A percentile compares a stretch with the other conserved stretches of the same genome.
Conservation (phyloP, 2,329 filamentous ascomycete species). For the Ophiosphaerella korrae region DNA sequence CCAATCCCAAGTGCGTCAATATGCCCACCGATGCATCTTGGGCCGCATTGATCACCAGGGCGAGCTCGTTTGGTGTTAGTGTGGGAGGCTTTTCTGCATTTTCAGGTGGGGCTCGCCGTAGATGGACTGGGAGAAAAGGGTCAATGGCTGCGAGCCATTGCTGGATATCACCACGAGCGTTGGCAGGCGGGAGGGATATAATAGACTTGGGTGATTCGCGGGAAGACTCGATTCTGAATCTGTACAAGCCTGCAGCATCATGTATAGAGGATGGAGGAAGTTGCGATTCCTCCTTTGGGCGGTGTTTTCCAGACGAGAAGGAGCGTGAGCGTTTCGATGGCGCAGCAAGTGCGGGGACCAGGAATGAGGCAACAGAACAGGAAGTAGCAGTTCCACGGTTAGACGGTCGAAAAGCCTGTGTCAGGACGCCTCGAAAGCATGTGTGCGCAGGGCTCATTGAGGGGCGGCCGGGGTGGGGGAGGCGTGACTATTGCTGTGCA, state of each 20-base stretch:
- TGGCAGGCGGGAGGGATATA: conserved; percentile 28
- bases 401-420: conserved; percentile 42
- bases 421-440: conserved; percentile 45
- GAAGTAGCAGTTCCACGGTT: conserved; percentile 21
- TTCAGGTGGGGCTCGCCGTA: conserved; percentile 25
- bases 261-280: background rate
- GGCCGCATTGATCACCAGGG: conserved; percentile 29
- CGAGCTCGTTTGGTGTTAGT: conserved; percentile 35
- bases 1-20: conserved; percentile 47
- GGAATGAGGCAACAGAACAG: conserved; percentile 39
- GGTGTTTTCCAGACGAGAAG: conserved; percentile 31
- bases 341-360: conserved; percentile 38
- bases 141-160: conserved; percentile 46
- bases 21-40: conserved; percentile 45
- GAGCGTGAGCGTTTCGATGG: conserved; percentile 30
- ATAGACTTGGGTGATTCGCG: conserved; percentile 9
- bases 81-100: conserved; percentile 14
- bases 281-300: conserved; percentile 10
- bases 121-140: conserved; percentile 41
- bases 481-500: conserved; percentile 17
- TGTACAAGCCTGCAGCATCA: background rate
- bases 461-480: conserved; percentile 17
- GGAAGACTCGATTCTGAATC: conserved; percentile 14
- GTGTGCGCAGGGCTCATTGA: conserved; percentile 47
- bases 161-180: conserved; percentile 31